phyloP scores from a whole-genome alignment of 1,284 basidiomycete genomes.

The Lignosus rhinocerotis region DNA sequence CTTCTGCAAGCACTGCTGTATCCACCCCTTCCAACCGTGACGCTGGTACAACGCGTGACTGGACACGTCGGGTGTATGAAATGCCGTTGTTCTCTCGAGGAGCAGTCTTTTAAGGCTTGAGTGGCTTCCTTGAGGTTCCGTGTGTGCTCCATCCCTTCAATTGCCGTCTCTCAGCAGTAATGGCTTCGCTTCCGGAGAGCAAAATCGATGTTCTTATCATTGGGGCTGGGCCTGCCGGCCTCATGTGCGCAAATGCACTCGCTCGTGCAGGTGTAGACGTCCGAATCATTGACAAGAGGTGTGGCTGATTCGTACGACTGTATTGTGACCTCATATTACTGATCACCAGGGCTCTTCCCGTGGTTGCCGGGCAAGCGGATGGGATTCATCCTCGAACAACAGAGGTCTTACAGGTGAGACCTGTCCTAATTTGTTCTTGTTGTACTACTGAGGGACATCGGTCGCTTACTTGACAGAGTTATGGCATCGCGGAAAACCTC shows the following conservation, averaged over 20 bases:
- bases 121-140: no score
- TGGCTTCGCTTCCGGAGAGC: conserved; percentile 10
- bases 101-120: no score
- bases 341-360: conserved; percentile 48
- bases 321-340: not conserved
- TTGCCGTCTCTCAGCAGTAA: not conserved
- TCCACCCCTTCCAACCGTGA: no score
- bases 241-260: conserved; percentile 67
- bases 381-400: conserved; percentile 78
- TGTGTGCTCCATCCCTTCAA: no score
- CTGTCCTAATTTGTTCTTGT: no score
- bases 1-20: no score
- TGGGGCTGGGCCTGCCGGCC: conserved; percentile 58
- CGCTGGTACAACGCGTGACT: no score
- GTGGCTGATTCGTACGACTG: conserved; percentile 9
- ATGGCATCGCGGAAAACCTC: conserved; percentile 67
- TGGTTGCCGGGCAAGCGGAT: conserved; percentile 75
- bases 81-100: no score
- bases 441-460: not conserved
- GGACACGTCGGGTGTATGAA: no score
- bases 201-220: conserved; percentile 57
- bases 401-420: conserved; percentile 68
- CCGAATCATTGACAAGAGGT: conserved; percentile 69
- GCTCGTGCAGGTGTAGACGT: conserved; percentile 60
- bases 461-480: conserved; percentile 49